These are phyloP conservation scores for Macrophomina phaseolina DNA, from an alignment of 2,329 filamentous ascomycete genomes.

Conservation along the genomic window DNA sequence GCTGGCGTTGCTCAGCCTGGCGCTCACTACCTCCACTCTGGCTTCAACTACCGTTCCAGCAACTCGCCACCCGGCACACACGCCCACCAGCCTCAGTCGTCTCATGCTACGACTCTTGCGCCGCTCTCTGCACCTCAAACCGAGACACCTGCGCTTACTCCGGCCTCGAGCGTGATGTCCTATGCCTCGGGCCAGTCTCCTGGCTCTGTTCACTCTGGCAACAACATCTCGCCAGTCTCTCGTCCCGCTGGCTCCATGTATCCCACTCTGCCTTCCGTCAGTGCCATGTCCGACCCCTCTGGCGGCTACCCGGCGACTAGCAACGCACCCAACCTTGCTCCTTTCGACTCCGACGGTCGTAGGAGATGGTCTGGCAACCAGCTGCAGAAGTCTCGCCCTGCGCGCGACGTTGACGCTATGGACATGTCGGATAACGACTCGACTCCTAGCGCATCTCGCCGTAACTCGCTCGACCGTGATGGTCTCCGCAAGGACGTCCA, in stretches of 20 bases:
- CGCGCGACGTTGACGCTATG: conserved; percentile 42
- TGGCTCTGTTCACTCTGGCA: conserved; percentile 66
- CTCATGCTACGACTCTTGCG: conserved; percentile 55
- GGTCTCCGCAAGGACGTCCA: conserved; percentile 45
- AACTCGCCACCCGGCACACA: conserved; percentile 58
- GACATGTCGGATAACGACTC: conserved; percentile 48
- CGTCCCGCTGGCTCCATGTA: conserved; percentile 67
- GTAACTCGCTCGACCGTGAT: conserved; percentile 41
- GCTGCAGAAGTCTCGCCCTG: conserved; percentile 55
- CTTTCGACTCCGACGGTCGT: conserved; percentile 65
- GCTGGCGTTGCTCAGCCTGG: conserved; percentile 79
- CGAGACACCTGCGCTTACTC: conserved; percentile 78
- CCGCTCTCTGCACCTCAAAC: conserved; percentile 51
- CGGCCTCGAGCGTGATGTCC: conserved; percentile 75
- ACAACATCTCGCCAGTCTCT: conserved; percentile 69
- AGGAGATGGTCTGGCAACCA: conserved; percentile 67
- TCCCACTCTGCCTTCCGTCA: conserved; percentile 74
- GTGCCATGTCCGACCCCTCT: conserved; percentile 65
- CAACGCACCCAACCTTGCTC: conserved; percentile 69
- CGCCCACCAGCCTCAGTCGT: conserved; percentile 52
- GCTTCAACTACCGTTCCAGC: conserved; percentile 60
- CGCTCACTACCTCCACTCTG: conserved; percentile 66
- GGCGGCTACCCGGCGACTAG: conserved; percentile 67
- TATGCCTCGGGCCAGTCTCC: conserved; percentile 81
- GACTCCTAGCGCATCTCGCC: conserved; percentile 41